Evolutionary conservation across 1,284 basidiomycete genomes (phyloP).

Genomic region (Cryptococcus deneoformans): DNA sequence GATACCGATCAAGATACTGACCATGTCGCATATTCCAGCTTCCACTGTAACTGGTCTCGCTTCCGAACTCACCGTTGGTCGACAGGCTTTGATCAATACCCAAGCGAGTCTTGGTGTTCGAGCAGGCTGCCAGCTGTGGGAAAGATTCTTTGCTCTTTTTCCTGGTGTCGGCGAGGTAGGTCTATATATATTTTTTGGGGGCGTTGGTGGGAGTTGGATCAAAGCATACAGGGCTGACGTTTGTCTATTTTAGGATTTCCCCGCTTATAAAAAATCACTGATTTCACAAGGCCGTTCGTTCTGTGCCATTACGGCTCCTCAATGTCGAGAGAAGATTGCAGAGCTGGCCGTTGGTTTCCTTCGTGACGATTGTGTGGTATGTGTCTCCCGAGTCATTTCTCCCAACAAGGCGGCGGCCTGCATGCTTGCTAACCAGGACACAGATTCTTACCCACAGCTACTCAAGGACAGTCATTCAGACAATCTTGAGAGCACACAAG

Average conservation of each 20-base stretch:
- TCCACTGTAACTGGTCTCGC: slow-evolving; percentile 46
- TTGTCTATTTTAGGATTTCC: slow-evolving; percentile 33
- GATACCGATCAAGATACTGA: not conserved
- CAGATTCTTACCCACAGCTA: slow-evolving; percentile 94
- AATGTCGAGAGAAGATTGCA: slow-evolving; percentile 87
- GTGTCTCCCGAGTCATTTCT: slow-evolving; percentile 22
- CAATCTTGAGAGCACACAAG: slow-evolving; percentile 81
- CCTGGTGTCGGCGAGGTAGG: slow-evolving; percentile 35
- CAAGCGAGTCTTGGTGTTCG: slow-evolving; percentile 46
- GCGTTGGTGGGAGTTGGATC: no score
- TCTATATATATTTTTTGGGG: slow-evolving; percentile 25
- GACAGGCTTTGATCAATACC: slow-evolving; percentile 38
- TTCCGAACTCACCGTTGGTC: slow-evolving; percentile 38
- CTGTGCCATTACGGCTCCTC: slow-evolving; percentile 58
- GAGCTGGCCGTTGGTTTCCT: slow-evolving; percentile 87
- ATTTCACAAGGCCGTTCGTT: slow-evolving; percentile 47
- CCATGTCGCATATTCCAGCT: slow-evolving; percentile 33
- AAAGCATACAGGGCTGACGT: no score
- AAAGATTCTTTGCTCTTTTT: slow-evolving; percentile 42
- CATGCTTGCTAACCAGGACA: not conserved
- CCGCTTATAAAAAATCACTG: slow-evolving; percentile 42
- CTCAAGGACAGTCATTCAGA: slow-evolving; percentile 93
- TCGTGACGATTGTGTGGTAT: slow-evolving; percentile 85
- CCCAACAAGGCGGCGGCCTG: no score
- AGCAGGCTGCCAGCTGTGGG: slow-evolving; percentile 50